These are phyloP conservation scores for Agrocybe pediades DNA, from an alignment of 768 basidiomycete genomes.

Conservation along the genomic window DNA sequence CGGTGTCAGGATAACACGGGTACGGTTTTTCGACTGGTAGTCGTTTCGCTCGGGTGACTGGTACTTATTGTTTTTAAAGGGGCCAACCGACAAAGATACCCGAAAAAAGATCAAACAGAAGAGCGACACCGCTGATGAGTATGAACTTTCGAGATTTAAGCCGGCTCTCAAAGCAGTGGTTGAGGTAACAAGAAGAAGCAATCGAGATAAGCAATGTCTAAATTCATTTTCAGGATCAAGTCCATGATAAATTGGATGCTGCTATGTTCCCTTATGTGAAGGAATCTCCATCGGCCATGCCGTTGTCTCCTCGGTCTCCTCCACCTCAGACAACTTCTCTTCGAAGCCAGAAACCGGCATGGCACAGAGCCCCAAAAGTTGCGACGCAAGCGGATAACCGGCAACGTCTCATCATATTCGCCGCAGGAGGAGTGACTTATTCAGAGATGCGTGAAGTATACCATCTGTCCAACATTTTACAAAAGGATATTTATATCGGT, in stretches of 20 bases:
- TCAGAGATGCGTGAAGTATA: constrained; percentile 93
- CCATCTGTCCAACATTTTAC: constrained; percentile 67
- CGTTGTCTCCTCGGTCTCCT: constrained; percentile 47
- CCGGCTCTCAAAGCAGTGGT: constrained; percentile 80
- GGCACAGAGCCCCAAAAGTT: constrained; percentile 77
- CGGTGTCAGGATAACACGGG: constrained; percentile 84
- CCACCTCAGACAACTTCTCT: constrained; percentile 71
- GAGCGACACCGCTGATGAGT: constrained; percentile 80
- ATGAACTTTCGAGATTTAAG: constrained; percentile 93
- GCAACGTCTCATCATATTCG: constrained; percentile 84
- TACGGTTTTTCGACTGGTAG: constrained; percentile 45
- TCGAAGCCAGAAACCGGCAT: constrained; percentile 86
- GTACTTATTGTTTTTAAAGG: constrained; percentile 39
- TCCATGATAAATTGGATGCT: constrained; percentile 75
- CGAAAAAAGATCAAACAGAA: constrained; percentile 86
- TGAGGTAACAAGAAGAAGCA: constrained; percentile 54
- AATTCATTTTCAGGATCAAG: constrained; percentile 67
- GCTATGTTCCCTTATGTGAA: constrained; percentile 87
- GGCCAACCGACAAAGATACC: constrained; percentile 72
- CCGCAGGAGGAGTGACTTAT: constrained; percentile 95
- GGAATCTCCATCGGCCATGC: constrained; percentile 64
- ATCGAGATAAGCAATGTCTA: neutral
- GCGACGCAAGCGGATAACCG: constrained; percentile 50
- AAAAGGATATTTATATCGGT: constrained; percentile 95
- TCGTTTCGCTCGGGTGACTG: neutral